phyloP scores from a whole-genome alignment of 1,139 yeast genomes.

The Saccharomyces hybrid region DNA sequence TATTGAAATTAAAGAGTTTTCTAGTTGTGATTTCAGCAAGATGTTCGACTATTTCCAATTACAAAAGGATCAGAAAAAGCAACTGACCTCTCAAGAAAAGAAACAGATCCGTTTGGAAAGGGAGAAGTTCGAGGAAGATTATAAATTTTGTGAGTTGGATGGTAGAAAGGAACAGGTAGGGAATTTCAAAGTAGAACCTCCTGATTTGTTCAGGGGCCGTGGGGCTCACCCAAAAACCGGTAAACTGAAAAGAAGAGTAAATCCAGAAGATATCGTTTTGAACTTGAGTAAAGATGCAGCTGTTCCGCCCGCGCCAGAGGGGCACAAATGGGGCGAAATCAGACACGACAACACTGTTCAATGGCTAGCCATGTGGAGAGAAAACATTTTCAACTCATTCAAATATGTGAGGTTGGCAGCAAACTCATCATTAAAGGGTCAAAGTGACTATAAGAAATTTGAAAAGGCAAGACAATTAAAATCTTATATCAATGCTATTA shows the following conservation, averaged over 20 bases:
- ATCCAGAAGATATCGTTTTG: constrained; percentile 82
- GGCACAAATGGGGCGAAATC: constrained; percentile 87
- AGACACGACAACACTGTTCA: constrained; percentile 84
- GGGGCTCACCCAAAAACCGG: constrained; percentile 98
- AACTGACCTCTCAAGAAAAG: constrained; percentile 62
- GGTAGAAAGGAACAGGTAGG: constrained; percentile 92
- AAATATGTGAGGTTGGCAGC: constrained; percentile 92
- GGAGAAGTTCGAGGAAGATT: constrained; percentile 73
- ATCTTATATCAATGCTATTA: constrained; percentile 60
- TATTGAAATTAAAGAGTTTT: constrained; percentile 51
- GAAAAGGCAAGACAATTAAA: constrained; percentile 87
- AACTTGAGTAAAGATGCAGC: constrained; percentile 68
- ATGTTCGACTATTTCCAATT: constrained; percentile 69
- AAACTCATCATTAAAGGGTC: constrained; percentile 83
- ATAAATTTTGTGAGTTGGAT: constrained; percentile 69
- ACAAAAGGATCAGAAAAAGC: constrained; percentile 65
- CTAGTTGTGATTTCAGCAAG: constrained; percentile 68
- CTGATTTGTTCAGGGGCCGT: constrained; percentile 91
- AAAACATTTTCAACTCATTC: constrained; percentile 73
- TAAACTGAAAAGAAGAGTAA: constrained; percentile 70
- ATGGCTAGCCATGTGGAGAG: constrained; percentile 98
- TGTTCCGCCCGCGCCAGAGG: constrained; percentile 77
- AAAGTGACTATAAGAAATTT: constrained; percentile 83
- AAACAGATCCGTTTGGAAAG: constrained; percentile 62
- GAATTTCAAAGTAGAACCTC: constrained; percentile 91